phyloP scores from a whole-genome alignment of 805 yeast genomes.

The Candida tibetensis region DNA sequence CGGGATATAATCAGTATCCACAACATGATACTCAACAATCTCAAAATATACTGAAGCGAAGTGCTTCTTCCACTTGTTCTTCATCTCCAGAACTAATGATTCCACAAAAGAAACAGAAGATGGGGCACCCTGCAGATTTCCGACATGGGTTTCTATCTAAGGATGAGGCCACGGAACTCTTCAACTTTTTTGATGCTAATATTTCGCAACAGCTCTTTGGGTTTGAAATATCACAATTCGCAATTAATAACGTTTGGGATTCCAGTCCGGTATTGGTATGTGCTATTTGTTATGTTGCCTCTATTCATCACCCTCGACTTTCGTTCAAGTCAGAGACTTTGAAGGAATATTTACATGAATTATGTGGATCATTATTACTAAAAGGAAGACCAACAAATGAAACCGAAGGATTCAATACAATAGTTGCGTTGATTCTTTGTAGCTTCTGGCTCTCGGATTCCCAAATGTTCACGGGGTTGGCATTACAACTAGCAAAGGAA shows the following conservation, averaged over 20 bases:
- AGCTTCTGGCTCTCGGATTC: conserved; percentile 68
- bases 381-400: conserved; percentile 41
- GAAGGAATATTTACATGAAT: conserved; percentile 29
- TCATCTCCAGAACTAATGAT: neutral
- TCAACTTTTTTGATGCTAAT: conserved; percentile 50
- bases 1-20: too few relatives aligned
- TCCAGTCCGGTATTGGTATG: conserved; percentile 56
- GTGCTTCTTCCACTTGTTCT: too few relatives aligned
- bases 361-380: conserved; percentile 34
- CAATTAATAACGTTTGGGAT: conserved; percentile 50
- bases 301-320: conserved; percentile 53
- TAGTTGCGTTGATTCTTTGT: conserved; percentile 61
- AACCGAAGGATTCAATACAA: conserved; percentile 53
- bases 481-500: conserved; percentile 62
- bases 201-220: conserved; percentile 68
- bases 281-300: conserved; percentile 60
- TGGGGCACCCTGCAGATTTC: conserved; percentile 24
- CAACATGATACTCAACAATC: too few relatives aligned
- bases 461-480: conserved; percentile 64
- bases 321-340: conserved; percentile 27
- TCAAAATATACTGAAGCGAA: too few relatives aligned
- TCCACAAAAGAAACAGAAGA: neutral
- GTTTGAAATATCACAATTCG: conserved; percentile 51
- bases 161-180: conserved; percentile 46
- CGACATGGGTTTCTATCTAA: conserved; percentile 34